Percentiles rank a stretch among this genome's conserved stretches.
phyloP scores from a whole-genome alignment of 352 stramenopile species.

The Globisporangium ultimum region DNA sequence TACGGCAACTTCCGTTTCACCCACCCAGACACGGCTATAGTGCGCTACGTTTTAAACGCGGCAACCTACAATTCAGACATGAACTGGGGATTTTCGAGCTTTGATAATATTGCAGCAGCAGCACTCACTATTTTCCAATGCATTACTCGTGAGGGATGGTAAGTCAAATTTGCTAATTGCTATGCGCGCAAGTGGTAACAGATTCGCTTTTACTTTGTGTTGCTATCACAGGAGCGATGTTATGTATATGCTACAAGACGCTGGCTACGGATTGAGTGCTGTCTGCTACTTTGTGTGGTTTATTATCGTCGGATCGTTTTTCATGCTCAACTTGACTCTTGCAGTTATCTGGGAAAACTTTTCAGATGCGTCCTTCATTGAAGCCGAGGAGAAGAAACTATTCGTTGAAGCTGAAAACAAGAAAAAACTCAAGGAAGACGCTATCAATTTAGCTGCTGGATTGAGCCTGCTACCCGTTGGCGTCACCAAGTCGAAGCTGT shows the following conservation, averaged over 20 bases:
- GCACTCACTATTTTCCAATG: conserved; percentile 88
- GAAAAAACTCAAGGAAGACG: conserved; percentile 20
- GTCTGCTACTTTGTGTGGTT: conserved; percentile 87
- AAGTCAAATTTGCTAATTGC: background rate
- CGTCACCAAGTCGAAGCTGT: conserved; percentile 9
- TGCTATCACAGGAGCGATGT: conserved; percentile 34
- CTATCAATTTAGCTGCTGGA: conserved; percentile 10
- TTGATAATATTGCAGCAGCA: conserved; percentile 85
- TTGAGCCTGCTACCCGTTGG: background rate
- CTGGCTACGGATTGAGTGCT: conserved; percentile 37
- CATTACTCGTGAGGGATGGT: conserved; percentile 92
- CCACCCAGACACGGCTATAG: conserved; percentile 32
- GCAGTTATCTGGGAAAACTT: conserved; percentile 89
- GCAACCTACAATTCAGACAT: conserved; percentile 68
- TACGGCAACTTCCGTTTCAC: conserved; percentile 69
- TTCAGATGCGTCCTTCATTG: conserved; percentile 50
- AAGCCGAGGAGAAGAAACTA: conserved; percentile 40
- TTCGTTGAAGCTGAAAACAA: conserved; percentile 19
- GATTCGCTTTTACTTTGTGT: background rate
- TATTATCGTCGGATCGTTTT: conserved; percentile 88
- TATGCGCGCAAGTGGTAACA: background rate
- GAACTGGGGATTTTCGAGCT: conserved; percentile 85
- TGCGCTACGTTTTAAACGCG: conserved; percentile 28
- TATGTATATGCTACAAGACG: conserved; percentile 67
- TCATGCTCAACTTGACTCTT: conserved; percentile 89